phyloP scores from a whole-genome alignment of 495 filamentous ascomycete species.

The Aspergillus funiculosus region DNA sequence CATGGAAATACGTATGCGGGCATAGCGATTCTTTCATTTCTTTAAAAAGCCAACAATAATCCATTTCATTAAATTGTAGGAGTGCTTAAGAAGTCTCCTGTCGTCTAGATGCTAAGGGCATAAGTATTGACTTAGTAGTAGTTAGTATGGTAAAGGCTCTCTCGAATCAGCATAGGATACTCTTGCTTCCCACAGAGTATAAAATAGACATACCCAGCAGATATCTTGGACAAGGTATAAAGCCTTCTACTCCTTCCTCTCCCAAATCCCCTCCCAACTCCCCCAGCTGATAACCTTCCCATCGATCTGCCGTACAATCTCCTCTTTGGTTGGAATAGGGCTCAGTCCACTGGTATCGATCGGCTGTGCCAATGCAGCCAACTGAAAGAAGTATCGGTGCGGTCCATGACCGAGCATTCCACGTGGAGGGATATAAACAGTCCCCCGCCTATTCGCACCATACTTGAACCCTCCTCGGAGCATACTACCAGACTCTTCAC shows the following conservation, averaged over 20 bases:
- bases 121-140: too few relatives aligned
- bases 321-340: not conserved
- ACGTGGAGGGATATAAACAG: conserved; percentile 32
- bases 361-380: conserved; percentile 37
- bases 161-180: too few relatives aligned
- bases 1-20: too few relatives aligned
- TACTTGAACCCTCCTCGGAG: conserved; percentile 41
- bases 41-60: too few relatives aligned
- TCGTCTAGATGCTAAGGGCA: too few relatives aligned
- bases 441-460: conserved; percentile 31
- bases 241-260: not conserved
- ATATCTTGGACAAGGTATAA: not conserved
- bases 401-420: conserved; percentile 42
- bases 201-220: not conserved
- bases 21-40: too few relatives aligned
- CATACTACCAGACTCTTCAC: conserved; percentile 12
- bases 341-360: conserved; percentile 18
- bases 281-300: conserved; percentile 44
- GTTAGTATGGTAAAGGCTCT: too few relatives aligned
- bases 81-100: too few relatives aligned
- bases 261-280: conserved; percentile 42
- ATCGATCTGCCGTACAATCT: conserved; percentile 16
- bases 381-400: conserved; percentile 45
- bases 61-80: too few relatives aligned
- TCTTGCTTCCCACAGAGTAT: too few relatives aligned